Conservation (phyloP, 306 rosid species). For the Leucaena leucocephala region DNA sequence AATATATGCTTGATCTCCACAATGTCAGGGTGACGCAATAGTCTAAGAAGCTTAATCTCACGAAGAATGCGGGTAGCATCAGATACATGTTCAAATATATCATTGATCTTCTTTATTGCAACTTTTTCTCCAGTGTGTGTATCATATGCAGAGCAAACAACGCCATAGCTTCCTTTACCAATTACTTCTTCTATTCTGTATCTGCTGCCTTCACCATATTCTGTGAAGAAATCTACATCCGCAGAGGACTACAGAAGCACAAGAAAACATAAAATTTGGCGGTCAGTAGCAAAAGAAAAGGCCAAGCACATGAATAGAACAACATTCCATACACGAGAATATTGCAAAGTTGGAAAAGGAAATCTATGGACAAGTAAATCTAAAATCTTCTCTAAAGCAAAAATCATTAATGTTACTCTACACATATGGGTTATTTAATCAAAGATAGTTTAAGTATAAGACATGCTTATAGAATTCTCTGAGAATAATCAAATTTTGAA, state of each 20-base stretch:
- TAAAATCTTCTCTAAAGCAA: not conserved
- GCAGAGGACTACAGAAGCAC: conserved; percentile 71
- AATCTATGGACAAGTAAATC: not conserved
- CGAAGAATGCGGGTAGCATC: conserved; percentile 99
- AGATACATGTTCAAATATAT: conserved; percentile 97
- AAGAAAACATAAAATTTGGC: conserved; percentile 32
- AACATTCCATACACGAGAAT: not conserved
- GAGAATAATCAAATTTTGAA: not conserved
- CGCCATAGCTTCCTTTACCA: conserved; percentile 99
- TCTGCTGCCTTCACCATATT: conserved; percentile 97
- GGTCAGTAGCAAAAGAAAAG: conserved; percentile 17
- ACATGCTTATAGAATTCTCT: not conserved
- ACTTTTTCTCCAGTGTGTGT: conserved; percentile 91
- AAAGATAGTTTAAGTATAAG: not conserved
- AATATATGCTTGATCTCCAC: conserved; percentile 99
- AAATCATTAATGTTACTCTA: not conserved
- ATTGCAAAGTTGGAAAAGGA: not conserved
- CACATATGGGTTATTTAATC: not conserved
- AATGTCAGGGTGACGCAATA: conserved; percentile 91
- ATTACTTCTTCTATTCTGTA: conserved; percentile 98
- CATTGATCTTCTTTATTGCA: conserved; percentile 96
- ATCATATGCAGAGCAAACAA: conserved; percentile 97
- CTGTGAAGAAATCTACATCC: conserved; percentile 95
- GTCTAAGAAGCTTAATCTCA: conserved; percentile 97
- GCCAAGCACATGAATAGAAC: conserved; percentile 10